A percentile compares a stretch with the other conserved stretches of the same genome.
These are phyloP conservation scores for Tilletia walkeri DNA, from an alignment of 1,284 basidiomycete genomes.

Conservation along the genomic window DNA sequence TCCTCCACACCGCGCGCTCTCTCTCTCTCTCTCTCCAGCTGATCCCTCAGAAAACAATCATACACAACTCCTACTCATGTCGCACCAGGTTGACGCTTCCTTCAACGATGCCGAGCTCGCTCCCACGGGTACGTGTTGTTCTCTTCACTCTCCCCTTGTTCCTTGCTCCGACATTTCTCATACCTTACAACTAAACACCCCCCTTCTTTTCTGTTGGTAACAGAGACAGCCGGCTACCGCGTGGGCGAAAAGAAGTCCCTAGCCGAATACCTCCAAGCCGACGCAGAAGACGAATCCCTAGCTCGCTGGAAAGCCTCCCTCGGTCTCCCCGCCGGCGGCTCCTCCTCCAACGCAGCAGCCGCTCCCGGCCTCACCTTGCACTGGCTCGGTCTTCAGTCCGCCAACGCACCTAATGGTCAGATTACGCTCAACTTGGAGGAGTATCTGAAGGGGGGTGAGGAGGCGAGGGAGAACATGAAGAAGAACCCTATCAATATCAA, in stretches of 20 bases:
- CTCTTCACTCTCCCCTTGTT: neutral
- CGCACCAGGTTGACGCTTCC: constrained; percentile 35
- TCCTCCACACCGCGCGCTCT: neutral
- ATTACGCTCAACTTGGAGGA: constrained; percentile 58
- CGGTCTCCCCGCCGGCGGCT: constrained; percentile 66
- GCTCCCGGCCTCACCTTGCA: constrained; percentile 6
- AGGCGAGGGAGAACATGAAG: constrained; percentile 58
- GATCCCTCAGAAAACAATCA: neutral
- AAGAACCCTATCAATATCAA: constrained; percentile 65
- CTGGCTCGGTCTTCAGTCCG: constrained; percentile 6
- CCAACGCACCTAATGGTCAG: constrained; percentile 20
- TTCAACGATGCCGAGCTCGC: constrained; percentile 39
- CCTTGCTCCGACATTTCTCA: neutral
- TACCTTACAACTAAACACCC: neutral
- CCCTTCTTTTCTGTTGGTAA: neutral
- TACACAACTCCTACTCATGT: constrained; percentile 24
- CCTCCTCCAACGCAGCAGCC: constrained; percentile 42
- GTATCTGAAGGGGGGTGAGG: constrained; percentile 29
- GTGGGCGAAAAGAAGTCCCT: constrained; percentile 59
- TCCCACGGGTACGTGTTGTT: constrained; percentile 30
- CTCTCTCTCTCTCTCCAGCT: neutral
- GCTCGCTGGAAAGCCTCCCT: constrained; percentile 84
- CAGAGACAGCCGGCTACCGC: constrained; percentile 55
- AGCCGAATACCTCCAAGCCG: constrained; percentile 64
- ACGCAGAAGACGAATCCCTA: constrained; percentile 77